Base-by-base conservation (phyloP, 2,329 filamentous ascomycete genomes). In the Sarocladiaceae sp. region DNA sequence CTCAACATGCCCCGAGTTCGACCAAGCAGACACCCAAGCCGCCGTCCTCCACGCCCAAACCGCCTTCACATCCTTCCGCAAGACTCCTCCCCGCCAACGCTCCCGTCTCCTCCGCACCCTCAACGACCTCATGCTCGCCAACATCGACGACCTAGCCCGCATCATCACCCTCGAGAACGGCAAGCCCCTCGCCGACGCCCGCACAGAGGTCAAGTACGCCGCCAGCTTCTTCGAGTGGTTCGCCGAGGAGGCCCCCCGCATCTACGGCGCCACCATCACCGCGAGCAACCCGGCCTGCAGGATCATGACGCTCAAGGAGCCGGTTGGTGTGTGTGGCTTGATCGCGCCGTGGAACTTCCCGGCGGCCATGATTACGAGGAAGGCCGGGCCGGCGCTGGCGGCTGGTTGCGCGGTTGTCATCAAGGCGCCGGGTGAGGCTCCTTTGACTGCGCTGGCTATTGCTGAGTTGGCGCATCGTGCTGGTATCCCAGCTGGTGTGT, bases 381-480 rank as follows among this genome's bases (percentile, higher is more conserved):
- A 69, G 46, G 56, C 60, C 16, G 63, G 59, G 2, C 58, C 75
- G 2, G 76, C 73, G 4, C 65, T 86, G 26, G 82, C 82, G 24
- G 81, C 81, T 18, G 82, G 82, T 24, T 85, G 82, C 61, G 83
- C 81, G 3, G 75, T 85, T 75, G 88, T 95, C 1, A 80, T 80
- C 51, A 95, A 95, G 65, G 83, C 87, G 19, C 87, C 89, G 1
- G 82, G 83, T 33, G 88, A 95, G 68, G 93, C 89, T 2, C 89
- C 89, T 0, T 88, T 90, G 60, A 91, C 88, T 20, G 79, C 87
- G 1, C 80, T 91, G 34, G 88, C 89, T 3, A 64, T 95, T 18
- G 85, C 85, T 2, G 88, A 93, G 62, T 76, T 95, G 27, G 85
- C 82, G 5, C 75, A 83, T 55, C 80, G 88, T 23, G 88, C 89